phyloP scores from a whole-genome alignment of 208 protist genomes.

The Leptomonas seymouri region DNA sequence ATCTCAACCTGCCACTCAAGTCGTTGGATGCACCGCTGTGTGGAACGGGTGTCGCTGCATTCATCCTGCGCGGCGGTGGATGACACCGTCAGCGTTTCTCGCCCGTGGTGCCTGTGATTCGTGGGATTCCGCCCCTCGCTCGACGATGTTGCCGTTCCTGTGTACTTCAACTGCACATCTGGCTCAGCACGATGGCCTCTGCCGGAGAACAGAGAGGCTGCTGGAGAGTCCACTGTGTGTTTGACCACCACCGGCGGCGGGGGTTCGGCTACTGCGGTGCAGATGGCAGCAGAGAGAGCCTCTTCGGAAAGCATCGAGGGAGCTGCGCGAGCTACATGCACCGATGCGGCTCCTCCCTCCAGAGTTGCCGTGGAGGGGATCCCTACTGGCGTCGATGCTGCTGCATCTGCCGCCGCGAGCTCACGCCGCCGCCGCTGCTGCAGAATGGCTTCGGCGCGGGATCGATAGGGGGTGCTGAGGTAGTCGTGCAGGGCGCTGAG shows the following conservation, averaged over 20 bases:
- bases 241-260: background rate
- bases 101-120: no score
- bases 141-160: background rate
- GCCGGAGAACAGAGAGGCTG: background rate
- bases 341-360: background rate
- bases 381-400: background rate
- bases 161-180: background rate
- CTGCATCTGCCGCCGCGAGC: background rate
- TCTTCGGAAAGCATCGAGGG: background rate
- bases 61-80: background rate
- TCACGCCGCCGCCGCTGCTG: conserved; percentile 26
- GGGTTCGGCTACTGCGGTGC: background rate
- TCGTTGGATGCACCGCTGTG: conserved; percentile 11
- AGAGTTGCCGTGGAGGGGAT: background rate
- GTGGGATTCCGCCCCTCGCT: no score
- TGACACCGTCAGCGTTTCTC: background rate
- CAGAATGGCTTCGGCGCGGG: conserved; percentile 24
- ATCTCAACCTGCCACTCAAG: conserved; percentile 32
- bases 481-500: conserved; percentile 30
- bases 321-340: background rate
- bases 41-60: no score
- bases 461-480: conserved; percentile 33
- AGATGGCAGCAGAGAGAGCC: no score
- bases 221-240: background rate
- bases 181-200: background rate